phyloP scores from a whole-genome alignment of 306 rosid genomes.

The Luffa acutangula region DNA sequence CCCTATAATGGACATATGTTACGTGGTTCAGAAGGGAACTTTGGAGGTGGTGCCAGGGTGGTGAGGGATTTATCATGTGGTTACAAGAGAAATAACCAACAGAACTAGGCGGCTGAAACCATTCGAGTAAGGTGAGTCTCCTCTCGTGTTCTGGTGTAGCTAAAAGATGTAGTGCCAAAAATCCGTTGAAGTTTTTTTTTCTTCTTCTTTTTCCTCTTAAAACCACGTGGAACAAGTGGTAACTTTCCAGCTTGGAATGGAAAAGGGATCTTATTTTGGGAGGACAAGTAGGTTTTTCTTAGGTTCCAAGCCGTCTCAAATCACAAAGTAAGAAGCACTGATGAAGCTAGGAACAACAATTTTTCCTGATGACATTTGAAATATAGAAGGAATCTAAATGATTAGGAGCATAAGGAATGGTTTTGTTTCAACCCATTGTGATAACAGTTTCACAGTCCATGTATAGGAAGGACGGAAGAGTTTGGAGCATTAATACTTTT shows the following conservation, averaged over 20 bases:
- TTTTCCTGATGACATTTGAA: background rate
- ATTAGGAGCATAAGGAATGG: background rate
- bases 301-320: background rate
- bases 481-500: background rate
- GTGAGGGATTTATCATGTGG: background rate
- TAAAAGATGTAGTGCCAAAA: background rate
- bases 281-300: background rate
- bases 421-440: background rate
- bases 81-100: background rate
- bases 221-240: background rate
- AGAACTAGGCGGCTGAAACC: background rate
- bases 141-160: background rate
- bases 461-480: background rate
- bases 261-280: too few species aligned
- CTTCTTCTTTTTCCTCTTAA: background rate
- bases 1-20: background rate
- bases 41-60: background rate
- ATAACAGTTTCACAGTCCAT: background rate
- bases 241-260: background rate
- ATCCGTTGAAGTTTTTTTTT: background rate
- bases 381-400: background rate
- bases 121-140: background rate
- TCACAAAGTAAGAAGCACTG: background rate
- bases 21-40: background rate
- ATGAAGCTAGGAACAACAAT: background rate